These are phyloP conservation scores for Chalciporus chontae DNA, from an alignment of 768 basidiomycete genomes.

Conservation along the genomic window DNA sequence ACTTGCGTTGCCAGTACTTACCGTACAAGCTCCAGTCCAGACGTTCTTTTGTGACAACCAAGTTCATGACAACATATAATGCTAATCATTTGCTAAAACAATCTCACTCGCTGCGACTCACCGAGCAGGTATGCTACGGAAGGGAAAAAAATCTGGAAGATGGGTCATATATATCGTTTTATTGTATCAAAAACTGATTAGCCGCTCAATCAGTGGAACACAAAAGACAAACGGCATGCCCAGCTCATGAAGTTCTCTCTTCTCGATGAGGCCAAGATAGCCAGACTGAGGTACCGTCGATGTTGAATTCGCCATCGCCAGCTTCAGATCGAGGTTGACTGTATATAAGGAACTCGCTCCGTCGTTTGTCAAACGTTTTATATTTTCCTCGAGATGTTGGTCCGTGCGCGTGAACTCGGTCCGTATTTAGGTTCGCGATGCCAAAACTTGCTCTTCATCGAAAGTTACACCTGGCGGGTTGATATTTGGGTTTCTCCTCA, in stretches of 20 bases:
- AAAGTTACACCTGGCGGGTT: slow-evolving; percentile 71
- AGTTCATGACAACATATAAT: background rate
- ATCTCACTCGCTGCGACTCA: slow-evolving; percentile 1
- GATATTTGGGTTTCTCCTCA: slow-evolving; percentile 65
- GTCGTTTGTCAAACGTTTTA: slow-evolving; percentile 24
- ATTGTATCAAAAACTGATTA: slow-evolving; percentile 68
- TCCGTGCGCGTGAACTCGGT: slow-evolving; percentile 48
- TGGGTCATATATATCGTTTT: slow-evolving; percentile 8
- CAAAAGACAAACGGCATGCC: slow-evolving; percentile 63
- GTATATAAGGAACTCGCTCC: slow-evolving; percentile 24
- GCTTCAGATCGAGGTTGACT: slow-evolving; percentile 42
- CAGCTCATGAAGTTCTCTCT: slow-evolving; percentile 50
- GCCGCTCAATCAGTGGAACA: slow-evolving; percentile 49
- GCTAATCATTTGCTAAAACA: background rate
- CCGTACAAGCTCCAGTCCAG: background rate
- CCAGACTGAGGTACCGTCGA: slow-evolving; percentile 22
- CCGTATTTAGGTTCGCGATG: slow-evolving; percentile 7
- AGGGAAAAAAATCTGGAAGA: background rate
- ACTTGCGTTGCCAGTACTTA: background rate
- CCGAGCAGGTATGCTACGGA: background rate
- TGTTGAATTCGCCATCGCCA: slow-evolving; percentile 26
- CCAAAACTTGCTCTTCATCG: slow-evolving; percentile 30
- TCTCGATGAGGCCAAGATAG: slow-evolving; percentile 38
- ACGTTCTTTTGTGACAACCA: background rate
- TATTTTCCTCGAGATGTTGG: slow-evolving; percentile 30